Evolutionary conservation across 2,329 filamentous ascomycete genomes (phyloP), one percentile per base, ranked within the genome.

Genomic region (Setomelanomma holmii): DNA sequence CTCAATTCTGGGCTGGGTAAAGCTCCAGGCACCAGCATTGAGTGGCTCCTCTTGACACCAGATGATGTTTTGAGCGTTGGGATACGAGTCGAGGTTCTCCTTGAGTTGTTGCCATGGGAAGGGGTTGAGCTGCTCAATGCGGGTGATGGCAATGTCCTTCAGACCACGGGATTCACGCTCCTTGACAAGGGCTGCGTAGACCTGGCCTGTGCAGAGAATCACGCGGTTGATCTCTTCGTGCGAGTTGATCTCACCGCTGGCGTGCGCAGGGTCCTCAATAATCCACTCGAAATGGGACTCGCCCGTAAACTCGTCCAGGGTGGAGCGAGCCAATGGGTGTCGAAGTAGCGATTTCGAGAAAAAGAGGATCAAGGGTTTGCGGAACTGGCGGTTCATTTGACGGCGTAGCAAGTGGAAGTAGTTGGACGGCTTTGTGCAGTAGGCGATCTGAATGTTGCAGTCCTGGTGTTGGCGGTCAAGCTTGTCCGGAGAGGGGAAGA

Each of bases 351-450:
- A 89, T 82, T 99, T 99, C 69, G 91, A 96, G 85, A 99, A 99
- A 89, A 99, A 99, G 67, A 97, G 89, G 69, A 98, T 84, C 50
- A 99, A 86, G 67, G 95, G 95, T 84, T 99, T 99, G 80, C 95
- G 88, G 89, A 99, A 99, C 75, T 99, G 93, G 71, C 95, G 87
- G 84, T 98, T 93, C 88, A 99, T 96, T 81, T 99, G 95, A 78
- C 95, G 87, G 75, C 95, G 90, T 60, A 99, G 85, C 64, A 95
- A 88, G 79, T 99, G 95, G 88, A 99, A 99, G 75, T 96, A 78
- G 79, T 99, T 99, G 61, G 93, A 85, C 22, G 95, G 95, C 40
- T 89, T 90, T n/a, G 95, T 99, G 86, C 96, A 93, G 83, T 95
- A 96, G 49, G 88, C 92, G 75, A 99, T 89, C 81, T 99, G 95